Evolutionary conservation across 2,329 filamentous ascomycete species (phyloP).

Genomic region (Colletotrichum shisoi): DNA sequence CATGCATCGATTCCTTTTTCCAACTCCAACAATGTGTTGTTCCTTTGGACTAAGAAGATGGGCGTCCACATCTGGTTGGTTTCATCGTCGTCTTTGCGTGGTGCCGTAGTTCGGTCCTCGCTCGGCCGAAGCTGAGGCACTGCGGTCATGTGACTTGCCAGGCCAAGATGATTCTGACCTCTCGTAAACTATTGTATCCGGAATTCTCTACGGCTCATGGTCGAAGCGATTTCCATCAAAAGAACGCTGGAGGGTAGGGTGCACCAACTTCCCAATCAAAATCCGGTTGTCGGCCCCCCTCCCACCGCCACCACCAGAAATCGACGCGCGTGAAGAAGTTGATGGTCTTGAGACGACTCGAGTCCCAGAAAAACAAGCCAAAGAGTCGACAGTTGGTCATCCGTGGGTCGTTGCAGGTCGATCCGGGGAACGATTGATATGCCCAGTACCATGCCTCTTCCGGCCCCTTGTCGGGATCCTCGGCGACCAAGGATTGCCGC

Average conservation of each 20-base stretch:
- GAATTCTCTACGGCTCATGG: background rate
- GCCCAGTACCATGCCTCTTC: slow-evolving; percentile 38
- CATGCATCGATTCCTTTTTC: background rate
- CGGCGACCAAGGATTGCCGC: slow-evolving; percentile 10
- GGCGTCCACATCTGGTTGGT: too few species aligned
- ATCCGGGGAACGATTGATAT: slow-evolving; percentile 22
- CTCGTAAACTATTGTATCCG: background rate
- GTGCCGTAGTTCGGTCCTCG: background rate
- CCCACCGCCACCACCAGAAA: slow-evolving; percentile 35
- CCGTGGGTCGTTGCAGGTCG: slow-evolving; percentile 22
- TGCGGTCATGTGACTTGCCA: slow-evolving; percentile 21
- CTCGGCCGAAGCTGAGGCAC: background rate
- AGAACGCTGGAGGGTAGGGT: background rate
- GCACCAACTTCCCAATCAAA: slow-evolving; percentile 30
- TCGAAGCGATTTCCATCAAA: background rate
- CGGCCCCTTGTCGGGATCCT: slow-evolving; percentile 27
- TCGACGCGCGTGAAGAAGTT: slow-evolving; percentile 33
- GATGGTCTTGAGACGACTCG: slow-evolving; percentile 23
- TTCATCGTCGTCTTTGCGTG: background rate
- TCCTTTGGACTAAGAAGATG: background rate
- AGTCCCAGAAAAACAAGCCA: slow-evolving; percentile 37
- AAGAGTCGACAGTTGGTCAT: slow-evolving; percentile 36
- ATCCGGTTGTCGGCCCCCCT: slow-evolving; percentile 32
- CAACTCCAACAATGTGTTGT: background rate
- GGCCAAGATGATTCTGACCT: background rate